phyloP scores from a whole-genome alignment of 1,284 basidiomycete species.

The Malassezia sympodialis region DNA sequence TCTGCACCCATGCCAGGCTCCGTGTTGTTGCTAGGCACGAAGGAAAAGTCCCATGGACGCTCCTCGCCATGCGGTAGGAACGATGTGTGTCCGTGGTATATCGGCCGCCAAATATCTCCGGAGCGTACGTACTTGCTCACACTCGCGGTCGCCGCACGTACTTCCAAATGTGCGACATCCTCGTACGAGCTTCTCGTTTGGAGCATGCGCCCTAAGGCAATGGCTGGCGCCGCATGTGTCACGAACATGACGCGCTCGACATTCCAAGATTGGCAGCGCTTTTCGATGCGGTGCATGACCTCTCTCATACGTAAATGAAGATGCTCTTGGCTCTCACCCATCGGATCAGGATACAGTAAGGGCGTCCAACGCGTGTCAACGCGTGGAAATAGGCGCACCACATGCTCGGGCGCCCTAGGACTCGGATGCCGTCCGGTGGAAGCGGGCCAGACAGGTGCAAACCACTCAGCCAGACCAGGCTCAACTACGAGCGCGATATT shows the following conservation, averaged over 20 bases:
- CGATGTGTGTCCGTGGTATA: constrained; percentile 30
- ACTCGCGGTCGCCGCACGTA: constrained; percentile 35
- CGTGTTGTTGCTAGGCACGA: constrained; percentile 27
- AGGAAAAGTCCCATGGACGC: constrained; percentile 61
- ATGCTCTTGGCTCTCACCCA: constrained; percentile 60
- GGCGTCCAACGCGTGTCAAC: constrained; percentile 55
- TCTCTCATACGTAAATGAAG: constrained; percentile 58
- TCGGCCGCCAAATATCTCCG: constrained; percentile 19
- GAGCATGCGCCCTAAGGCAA: constrained; percentile 60
- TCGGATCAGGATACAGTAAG: constrained; percentile 59
- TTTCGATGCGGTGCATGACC: constrained; percentile 51
- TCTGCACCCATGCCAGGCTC: constrained; percentile 32
- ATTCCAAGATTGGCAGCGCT: constrained; percentile 34
- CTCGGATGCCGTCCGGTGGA: constrained; percentile 51
- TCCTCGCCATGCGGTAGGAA: constrained; percentile 54
- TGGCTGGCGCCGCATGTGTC: constrained; percentile 68
- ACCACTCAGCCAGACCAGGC: constrained; percentile 77
- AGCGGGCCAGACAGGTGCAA: constrained; percentile 58
- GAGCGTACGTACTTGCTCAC: constrained; percentile 31
- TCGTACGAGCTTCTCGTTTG: constrained; percentile 50
- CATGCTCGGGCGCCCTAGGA: constrained; percentile 51
- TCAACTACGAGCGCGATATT: constrained; percentile 58
- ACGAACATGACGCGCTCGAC: constrained; percentile 58
- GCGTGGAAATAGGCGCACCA: constrained; percentile 58
- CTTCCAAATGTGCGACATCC: constrained; percentile 44